Conservation (phyloP, 2,329 filamentous ascomycete species). For the Arthroderma sp. region DNA sequence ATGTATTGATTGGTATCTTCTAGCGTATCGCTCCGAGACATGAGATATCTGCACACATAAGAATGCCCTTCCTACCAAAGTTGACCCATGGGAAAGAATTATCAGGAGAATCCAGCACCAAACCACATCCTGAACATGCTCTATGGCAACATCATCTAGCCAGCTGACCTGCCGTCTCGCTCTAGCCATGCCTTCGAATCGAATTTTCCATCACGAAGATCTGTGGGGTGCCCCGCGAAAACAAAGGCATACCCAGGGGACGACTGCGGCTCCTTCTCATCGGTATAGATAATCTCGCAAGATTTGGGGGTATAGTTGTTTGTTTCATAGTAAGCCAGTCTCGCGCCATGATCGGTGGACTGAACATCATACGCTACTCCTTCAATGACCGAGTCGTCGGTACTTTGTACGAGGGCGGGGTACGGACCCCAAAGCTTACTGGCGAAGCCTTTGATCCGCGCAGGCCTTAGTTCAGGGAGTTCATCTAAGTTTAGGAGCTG, state of each 20-base stretch:
- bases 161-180: not conserved
- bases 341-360: constrained; percentile 1
- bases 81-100: no score
- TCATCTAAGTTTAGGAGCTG: constrained; percentile 14
- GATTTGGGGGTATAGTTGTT: not conserved
- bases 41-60: no score
- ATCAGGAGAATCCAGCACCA: no score
- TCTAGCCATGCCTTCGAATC: constrained; percentile 4
- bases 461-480: constrained; percentile 12
- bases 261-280: constrained; percentile 1
- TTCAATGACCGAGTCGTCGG: constrained; percentile 10
- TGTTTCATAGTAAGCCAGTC: constrained; percentile 5
- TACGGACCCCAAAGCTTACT: constrained; percentile 21
- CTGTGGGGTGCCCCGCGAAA: constrained; percentile 3
- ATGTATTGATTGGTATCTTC: no score
- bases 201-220: constrained; percentile 3
- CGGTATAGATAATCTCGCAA: constrained; percentile 1
- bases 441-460: constrained; percentile 15
- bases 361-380: constrained; percentile 15
- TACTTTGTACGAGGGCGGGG: constrained; percentile 14
- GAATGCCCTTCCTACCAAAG: no score
- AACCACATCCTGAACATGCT: not conserved
- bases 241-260: constrained; percentile 1
- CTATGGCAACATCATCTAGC: constrained; percentile 1
- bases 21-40: no score